Base-by-base conservation (phyloP, 2,329 filamentous ascomycete species). In the Ophiosphaerella korrae region DNA sequence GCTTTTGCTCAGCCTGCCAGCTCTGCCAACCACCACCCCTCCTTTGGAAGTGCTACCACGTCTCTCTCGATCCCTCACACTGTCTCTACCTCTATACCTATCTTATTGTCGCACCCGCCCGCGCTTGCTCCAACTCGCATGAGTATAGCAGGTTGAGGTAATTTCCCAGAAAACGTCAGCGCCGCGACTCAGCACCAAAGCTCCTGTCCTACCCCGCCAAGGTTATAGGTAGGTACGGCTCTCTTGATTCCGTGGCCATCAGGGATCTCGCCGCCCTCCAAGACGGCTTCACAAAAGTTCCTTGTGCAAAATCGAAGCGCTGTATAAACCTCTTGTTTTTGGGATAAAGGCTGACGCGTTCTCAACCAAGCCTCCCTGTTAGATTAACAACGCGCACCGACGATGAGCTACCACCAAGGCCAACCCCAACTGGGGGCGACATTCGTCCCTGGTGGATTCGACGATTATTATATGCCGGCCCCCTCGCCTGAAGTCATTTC, bases 381-480 rank as follows among this genome's bases (percentile, higher is more conserved):
- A 47, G 46, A 44, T 49, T 46, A 48, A 55, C 35, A 50, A 42
- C 48, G 50, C 42, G 45, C 47, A 50, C 52, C 53, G n/a, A 59
- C 54, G 50, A 74, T 74, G 71, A 72, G 67, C 64, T 72, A 74
- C 57, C 64, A 73, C 39, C 70, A 67, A 47, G 60, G 63, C 52
- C 66, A 65, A 42, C 69, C 67, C 58, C 62, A 69, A 55, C 64
- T 74, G 45, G 71, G 71, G 64, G 86, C 87, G 49, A 89, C 86
- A 42, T 89, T 87, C 73, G 81, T 86, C 70, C 87, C 87, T 62
- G 86, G 86, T 62, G 83, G 82, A 43, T 78, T 81, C 60, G 86
- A 89, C 75, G 84, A 88, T 72, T 88, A 84, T 72, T 86, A 86
- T 71, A 83, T 88, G 79, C 80, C 81, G 34, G 71, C 70, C 29